These are phyloP conservation scores for Pseudomicrostroma phylloplanum DNA, from an alignment of 1,284 basidiomycete species.

Conservation along the genomic window DNA sequence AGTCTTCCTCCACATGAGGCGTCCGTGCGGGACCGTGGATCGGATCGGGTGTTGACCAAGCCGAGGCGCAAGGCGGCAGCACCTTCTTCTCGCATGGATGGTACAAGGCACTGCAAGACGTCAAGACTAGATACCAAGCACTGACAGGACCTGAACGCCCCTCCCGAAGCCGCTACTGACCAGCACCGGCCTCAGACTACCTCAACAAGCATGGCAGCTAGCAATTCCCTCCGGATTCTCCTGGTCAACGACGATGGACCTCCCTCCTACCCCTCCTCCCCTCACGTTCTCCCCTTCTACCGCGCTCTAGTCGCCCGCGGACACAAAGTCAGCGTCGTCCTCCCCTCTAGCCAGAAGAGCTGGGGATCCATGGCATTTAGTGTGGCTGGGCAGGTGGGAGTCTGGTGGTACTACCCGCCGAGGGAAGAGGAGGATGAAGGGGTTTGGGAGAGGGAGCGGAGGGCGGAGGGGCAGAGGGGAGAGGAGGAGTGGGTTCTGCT, in stretches of 20 bases:
- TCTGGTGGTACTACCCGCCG: conserved; percentile 50
- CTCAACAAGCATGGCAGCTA: neutral
- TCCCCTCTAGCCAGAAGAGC: conserved; percentile 36
- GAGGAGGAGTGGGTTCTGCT: conserved; percentile 34
- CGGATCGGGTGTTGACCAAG: too few species aligned
- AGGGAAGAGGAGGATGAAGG: conserved; percentile 30
- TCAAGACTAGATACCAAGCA: too few species aligned
- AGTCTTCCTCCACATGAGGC: too few species aligned
- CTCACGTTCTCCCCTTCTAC: conserved; percentile 44
- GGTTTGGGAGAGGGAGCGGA: neutral
- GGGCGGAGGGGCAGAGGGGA: neutral
- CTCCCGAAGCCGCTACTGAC: too few species aligned
- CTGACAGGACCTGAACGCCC: too few species aligned
- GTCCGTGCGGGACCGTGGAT: too few species aligned
- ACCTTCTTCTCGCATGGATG: too few species aligned
- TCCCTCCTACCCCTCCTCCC: conserved; percentile 29
- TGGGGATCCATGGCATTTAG: conserved; percentile 46
- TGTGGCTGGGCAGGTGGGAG: conserved; percentile 25
- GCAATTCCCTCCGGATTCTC: conserved; percentile 17
- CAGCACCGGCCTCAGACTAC: too few species aligned
- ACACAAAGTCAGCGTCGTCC: conserved; percentile 44
- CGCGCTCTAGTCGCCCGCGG: conserved; percentile 25
- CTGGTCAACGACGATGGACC: conserved; percentile 49
- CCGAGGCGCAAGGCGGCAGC: too few species aligned
- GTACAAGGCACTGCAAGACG: too few species aligned